Base-by-base conservation (phyloP, 1,139 yeast species). In the Spathaspora sp. region DNA sequence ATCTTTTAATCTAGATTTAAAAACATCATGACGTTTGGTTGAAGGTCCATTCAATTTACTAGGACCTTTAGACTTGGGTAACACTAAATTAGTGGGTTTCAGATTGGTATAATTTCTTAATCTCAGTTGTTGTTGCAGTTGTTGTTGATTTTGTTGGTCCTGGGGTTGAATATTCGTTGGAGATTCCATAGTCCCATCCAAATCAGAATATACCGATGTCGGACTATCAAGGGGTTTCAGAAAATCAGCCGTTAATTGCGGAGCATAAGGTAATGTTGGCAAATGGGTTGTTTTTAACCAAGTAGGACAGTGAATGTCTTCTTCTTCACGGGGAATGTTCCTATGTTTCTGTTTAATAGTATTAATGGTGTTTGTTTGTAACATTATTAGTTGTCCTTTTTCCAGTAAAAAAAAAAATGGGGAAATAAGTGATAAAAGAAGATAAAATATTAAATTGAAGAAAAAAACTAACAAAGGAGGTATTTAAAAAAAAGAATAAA, bases 1-100 rank as follows among this genome's bases (percentile, higher is more conserved):
- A 27, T 45, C 49, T 40, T 50, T 47, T 20, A 45, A 49, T 16
- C 46, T 43, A 38, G 48, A 51, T 25, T 50, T 37, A n/a, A 20
- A 20, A 15, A 16, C 29, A 4, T 37, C 16, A 23, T 11, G 11
- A 13, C 7, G 16, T 2, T 37, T 24, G 11, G 17, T 34, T 18
- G 23, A 20, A 20, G 23, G 23, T 7, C 23, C 23, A 7, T 7
- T 20, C 23, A 20, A 20, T 20, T 20, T 20, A 20, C 23, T 7
- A 20, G 6, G 7, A 20, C 23, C 23, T 20, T 7, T 20, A 7
- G 27, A 25, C 27, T 25, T 7, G 27, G 10, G 23, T 20, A 20
- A 20, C 4, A 20, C 23, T 20, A 20, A 20, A 20, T 20, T 7
- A 11, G 13, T 15, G 4, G 17, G 36, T 9, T 13, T 13, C 10